Evolutionary conservation across 768 basidiomycete species (phyloP).

Genomic region (Coprinopsis marcescibilis): DNA sequence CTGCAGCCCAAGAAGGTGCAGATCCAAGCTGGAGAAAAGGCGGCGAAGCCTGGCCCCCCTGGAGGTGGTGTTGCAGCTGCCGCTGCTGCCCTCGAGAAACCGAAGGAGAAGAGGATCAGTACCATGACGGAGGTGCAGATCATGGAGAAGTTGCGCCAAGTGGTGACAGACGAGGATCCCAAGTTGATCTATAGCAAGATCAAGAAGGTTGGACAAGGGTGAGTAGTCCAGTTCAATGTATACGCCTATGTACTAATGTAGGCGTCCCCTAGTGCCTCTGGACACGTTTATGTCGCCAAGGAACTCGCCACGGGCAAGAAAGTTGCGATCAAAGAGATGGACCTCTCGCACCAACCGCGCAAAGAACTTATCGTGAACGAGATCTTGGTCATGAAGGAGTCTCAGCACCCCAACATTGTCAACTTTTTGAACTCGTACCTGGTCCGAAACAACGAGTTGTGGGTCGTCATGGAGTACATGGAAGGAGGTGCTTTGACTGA

Average conservation of each 20-base stretch:
- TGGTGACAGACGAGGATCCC: slow-evolving; percentile 85
- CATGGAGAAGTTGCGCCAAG: slow-evolving; percentile 92
- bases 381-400: slow-evolving; percentile 98
- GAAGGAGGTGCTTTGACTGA: slow-evolving; percentile 96
- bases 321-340: slow-evolving; percentile 99
- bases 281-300: slow-evolving; percentile 97
- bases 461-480: slow-evolving; percentile 99
- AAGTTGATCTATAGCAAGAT: slow-evolving; percentile 91
- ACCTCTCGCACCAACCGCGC: slow-evolving; percentile 87
- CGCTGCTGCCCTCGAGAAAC: slow-evolving; percentile 69
- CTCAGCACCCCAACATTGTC: slow-evolving; percentile 95
- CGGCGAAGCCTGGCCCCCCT: slow-evolving; percentile 25
- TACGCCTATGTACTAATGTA: slow-evolving; percentile 10
- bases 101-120: slow-evolving; percentile 87
- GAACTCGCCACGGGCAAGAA: slow-evolving; percentile 77
- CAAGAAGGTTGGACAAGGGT: slow-evolving; percentile 99
- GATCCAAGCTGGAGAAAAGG: slow-evolving; percentile 43
- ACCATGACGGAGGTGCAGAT: slow-evolving; percentile 98
- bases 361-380: slow-evolving; percentile 98
- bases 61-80: slow-evolving; percentile 51
- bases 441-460: slow-evolving; percentile 81
- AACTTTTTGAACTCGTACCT: slow-evolving; percentile 92
- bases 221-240: slow-evolving; percentile 27
- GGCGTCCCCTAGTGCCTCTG: slow-evolving; percentile 67
- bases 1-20: slow-evolving; percentile 76